These are phyloP conservation scores for Ramichloridium luteum DNA, from an alignment of 2,329 filamentous ascomycete genomes.

Conservation along the genomic window DNA sequence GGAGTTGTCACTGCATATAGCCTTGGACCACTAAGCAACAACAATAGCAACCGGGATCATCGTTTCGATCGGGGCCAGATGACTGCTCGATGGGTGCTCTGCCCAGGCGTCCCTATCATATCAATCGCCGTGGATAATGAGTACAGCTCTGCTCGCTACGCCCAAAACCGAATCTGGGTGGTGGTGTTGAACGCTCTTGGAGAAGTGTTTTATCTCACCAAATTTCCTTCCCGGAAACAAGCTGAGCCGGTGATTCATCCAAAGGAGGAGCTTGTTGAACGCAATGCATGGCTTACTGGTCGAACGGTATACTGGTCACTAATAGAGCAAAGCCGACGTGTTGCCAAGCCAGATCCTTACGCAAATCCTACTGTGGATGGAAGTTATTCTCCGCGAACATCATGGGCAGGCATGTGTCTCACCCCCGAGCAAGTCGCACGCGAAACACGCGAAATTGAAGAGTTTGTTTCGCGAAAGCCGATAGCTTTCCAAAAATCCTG, in stretches of 20 bases:
- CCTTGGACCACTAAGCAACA: constrained; percentile 32
- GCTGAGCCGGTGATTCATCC: constrained; percentile 32
- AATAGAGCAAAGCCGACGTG: constrained; percentile 63
- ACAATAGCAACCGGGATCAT: constrained; percentile 43
- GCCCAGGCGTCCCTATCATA: constrained; percentile 85
- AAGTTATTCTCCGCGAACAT: constrained; percentile 70
- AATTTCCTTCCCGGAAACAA: constrained; percentile 49
- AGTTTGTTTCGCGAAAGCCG: constrained; percentile 59
- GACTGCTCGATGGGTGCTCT: constrained; percentile 79
- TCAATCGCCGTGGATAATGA: constrained; percentile 72
- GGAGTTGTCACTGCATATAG: constrained; percentile 76
- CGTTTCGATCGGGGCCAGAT: constrained; percentile 62
- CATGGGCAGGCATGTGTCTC: constrained; percentile 60
- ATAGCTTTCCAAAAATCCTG: constrained; percentile 67
- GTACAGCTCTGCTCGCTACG: constrained; percentile 59
- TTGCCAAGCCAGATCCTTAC: constrained; percentile 59
- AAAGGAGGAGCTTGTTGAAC: constrained; percentile 45
- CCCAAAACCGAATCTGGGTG: constrained; percentile 69
- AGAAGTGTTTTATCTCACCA: constrained; percentile 74
- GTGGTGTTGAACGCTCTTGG: constrained; percentile 87
- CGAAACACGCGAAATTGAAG: constrained; percentile 72
- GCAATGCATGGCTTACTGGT: constrained; percentile 67
- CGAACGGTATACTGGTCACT: constrained; percentile 70
- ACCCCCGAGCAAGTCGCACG: constrained; percentile 57
- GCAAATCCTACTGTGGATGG: constrained; percentile 54